These are phyloP conservation scores for Biscogniauxia sp. DNA, from an alignment of 2,329 filamentous ascomycete species.

Conservation along the genomic window DNA sequence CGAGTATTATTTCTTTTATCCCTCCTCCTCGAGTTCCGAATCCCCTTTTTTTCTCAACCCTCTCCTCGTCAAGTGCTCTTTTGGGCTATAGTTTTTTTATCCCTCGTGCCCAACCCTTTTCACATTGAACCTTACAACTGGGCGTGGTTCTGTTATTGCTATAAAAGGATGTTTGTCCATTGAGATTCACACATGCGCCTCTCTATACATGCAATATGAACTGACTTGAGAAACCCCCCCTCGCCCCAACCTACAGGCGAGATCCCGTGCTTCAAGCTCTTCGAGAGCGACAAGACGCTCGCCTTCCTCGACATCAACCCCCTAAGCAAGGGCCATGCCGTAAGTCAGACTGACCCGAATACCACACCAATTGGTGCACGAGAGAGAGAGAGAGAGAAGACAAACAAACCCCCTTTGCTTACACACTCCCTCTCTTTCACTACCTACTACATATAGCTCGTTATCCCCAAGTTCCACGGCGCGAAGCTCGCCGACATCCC, in stretches of 20 bases:
- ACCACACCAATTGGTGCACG: background rate
- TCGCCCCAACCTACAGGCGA: constrained; percentile 60
- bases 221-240: background rate
- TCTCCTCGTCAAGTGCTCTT: background rate
- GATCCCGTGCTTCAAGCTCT: constrained; percentile 94
- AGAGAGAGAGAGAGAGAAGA: background rate
- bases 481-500: constrained; percentile 90
- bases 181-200: too few relatives aligned
- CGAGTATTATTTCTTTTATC: constrained; percentile 24
- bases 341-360: constrained; percentile 44
- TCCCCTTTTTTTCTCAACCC: background rate
- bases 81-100: background rate
- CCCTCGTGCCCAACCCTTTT: background rate
- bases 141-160: too few relatives aligned
- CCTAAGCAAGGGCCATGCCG: constrained; percentile 82
- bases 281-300: constrained; percentile 87
- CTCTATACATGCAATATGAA: too few relatives aligned
- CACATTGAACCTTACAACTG: too few relatives aligned
- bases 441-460: constrained; percentile 66
- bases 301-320: constrained; percentile 97
- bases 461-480: constrained; percentile 94
- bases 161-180: too few relatives aligned
- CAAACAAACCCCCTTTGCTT: background rate
- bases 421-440: background rate
- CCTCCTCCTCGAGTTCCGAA: background rate